These are phyloP conservation scores for Wallacemonas rigidus DNA, from an alignment of 208 protist species.

Conservation along the genomic window DNA sequence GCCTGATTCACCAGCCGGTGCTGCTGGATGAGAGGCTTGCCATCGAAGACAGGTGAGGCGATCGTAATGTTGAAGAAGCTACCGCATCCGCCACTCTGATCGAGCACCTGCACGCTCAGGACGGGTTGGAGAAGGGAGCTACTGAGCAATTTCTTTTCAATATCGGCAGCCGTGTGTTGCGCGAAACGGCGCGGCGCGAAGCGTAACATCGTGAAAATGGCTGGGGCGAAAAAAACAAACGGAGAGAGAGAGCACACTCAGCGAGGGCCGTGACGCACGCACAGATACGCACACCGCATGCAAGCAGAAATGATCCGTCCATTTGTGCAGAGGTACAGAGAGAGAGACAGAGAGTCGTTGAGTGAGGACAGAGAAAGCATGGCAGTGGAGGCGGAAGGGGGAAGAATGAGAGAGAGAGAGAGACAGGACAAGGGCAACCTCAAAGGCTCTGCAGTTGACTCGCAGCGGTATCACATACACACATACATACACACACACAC, in stretches of 20 bases:
- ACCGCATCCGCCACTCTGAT: conserved; percentile 81
- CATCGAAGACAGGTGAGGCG: conserved; percentile 68
- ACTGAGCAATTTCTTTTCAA: conserved; percentile 71
- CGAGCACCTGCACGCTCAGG: conserved; percentile 56
- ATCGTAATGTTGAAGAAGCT: conserved; percentile 87
- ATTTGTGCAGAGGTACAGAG: too few relatives aligned
- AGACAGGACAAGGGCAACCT: neutral
- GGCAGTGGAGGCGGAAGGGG: neutral
- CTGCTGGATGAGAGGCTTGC: conserved; percentile 80
- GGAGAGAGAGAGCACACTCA: too few relatives aligned
- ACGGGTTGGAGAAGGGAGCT: conserved; percentile 59
- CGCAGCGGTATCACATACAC: too few relatives aligned
- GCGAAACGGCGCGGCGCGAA: conserved; percentile 18
- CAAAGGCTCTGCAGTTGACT: too few relatives aligned
- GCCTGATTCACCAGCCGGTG: conserved; percentile 84
- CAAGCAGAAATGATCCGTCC: too few relatives aligned
- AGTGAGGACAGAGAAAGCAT: neutral
- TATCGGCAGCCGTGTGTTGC: conserved; percentile 53
- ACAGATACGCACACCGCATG: conserved; percentile 1
- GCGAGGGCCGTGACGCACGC: neutral
- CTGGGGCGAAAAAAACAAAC: neutral
- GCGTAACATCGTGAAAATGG: conserved; percentile 11
- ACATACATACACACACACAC: too few relatives aligned
- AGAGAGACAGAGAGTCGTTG: conserved; percentile 6
- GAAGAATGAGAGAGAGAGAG: neutral